These are phyloP conservation scores for Cyclotella sp. DNA, from an alignment of 108 stramenopile genomes.

Conservation along the genomic window DNA sequence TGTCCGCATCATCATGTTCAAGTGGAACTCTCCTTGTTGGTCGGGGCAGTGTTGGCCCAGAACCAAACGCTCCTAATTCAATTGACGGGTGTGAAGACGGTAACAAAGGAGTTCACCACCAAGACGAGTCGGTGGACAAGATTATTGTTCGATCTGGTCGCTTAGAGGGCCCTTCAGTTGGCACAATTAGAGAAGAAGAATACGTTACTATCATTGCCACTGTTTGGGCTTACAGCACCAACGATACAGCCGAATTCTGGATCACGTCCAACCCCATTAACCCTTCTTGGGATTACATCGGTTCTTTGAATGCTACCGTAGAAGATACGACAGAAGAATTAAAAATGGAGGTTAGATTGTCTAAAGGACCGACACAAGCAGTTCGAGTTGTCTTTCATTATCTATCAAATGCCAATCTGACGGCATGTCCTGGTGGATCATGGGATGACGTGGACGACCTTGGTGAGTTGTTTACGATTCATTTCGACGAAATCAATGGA, in stretches of 20 bases:
- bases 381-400: conserved; percentile 9
- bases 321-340: background rate
- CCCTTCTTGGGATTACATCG: conserved; percentile 7
- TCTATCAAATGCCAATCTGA: background rate
- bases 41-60: background rate
- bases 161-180: background rate
- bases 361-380: background rate
- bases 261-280: conserved; percentile 4
- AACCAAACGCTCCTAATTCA: background rate
- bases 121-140: conserved; percentile 3
- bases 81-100: conserved; percentile 3
- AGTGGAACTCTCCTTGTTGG: conserved; percentile 2
- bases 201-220: conserved; percentile 7
- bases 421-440: background rate
- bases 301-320: conserved; percentile 1
- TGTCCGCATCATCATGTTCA: background rate
- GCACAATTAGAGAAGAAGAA: background rate
- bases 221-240: conserved; percentile 2
- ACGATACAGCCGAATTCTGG: conserved; percentile 2
- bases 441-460: conserved; percentile 18
- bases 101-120: background rate
- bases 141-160: conserved; percentile 4
- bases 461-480: background rate
- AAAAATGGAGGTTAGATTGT: background rate
- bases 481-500: background rate